A percentile compares a stretch with the other conserved stretches of the same genome.
These are phyloP conservation scores for Coffea canephora DNA, from an alignment of 257 asterid species.

Conservation along the genomic window DNA sequence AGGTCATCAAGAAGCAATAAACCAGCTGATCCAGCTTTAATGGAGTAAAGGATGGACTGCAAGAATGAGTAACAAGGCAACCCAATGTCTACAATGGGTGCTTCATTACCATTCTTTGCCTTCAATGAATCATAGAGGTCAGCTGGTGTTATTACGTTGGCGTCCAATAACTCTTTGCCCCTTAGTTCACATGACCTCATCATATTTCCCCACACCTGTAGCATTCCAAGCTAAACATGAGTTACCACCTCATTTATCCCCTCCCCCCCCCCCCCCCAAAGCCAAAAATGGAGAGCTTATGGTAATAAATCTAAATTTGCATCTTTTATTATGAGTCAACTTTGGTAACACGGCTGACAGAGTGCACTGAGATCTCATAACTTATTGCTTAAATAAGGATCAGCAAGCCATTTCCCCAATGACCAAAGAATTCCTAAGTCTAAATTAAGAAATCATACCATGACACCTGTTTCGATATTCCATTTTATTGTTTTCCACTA, in stretches of 20 bases:
- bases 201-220: constrained; percentile 78
- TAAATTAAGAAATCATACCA: neutral
- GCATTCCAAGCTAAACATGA: constrained; percentile 7
- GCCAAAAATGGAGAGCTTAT: too few species aligned
- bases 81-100: constrained; percentile 52
- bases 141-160: constrained; percentile 42
- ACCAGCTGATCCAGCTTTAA: constrained; percentile 64
- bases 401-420: neutral
- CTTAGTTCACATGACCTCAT: constrained; percentile 60
- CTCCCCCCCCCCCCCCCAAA: too few species aligned
- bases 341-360: too few species aligned
- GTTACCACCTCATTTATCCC: neutral
- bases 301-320: too few species aligned
- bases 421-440: neutral
- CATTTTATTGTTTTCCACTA: neutral
- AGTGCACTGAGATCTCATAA: neutral
- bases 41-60: constrained; percentile 59
- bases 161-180: constrained; percentile 65
- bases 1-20: constrained; percentile 60
- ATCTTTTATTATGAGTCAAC: neutral
- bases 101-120: constrained; percentile 52
- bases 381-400: neutral
- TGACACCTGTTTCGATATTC: neutral
- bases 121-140: constrained; percentile 84
- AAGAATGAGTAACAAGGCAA: constrained; percentile 69